A percentile compares a stretch with the other conserved stretches of the same genome.
Evolutionary conservation across 768 basidiomycete genomes (phyloP).

Genomic region (Lactarius hengduanensis): DNA sequence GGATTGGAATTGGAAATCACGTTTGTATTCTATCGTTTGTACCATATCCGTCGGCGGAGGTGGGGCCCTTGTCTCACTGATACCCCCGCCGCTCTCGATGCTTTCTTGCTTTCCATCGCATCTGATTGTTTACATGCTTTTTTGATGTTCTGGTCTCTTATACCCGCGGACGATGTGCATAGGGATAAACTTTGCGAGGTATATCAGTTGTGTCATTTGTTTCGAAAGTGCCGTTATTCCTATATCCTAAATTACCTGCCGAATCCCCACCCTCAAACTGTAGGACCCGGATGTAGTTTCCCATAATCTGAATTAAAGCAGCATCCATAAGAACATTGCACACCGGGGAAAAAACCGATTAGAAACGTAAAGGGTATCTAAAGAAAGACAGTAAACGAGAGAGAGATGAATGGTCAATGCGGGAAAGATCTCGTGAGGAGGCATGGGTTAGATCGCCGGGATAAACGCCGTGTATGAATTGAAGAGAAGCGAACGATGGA

Average conservation of each 20-base stretch:
- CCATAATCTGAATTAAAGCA: constrained; percentile 20
- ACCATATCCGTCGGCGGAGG: neutral
- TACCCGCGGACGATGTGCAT: too few species aligned
- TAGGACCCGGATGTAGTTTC: constrained; percentile 3
- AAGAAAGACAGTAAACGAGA: constrained; percentile 16
- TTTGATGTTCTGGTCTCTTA: too few species aligned
- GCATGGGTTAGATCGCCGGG: constrained; percentile 21
- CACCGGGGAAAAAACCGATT: constrained; percentile 22
- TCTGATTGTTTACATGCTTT: neutral
- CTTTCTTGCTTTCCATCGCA: neutral
- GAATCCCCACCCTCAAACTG: constrained; percentile 6
- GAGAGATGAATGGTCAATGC: constrained; percentile 4
- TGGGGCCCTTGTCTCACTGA: neutral
- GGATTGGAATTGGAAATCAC: neutral
- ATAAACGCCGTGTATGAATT: constrained; percentile 20
- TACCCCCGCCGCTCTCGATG: neutral
- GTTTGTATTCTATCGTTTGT: neutral
- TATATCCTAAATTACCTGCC: neutral
- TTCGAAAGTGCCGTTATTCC: neutral
- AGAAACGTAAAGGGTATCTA: constrained; percentile 24
- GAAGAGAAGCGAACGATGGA: neutral
- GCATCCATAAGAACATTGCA: constrained; percentile 20
- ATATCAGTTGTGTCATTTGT: constrained; percentile 1
- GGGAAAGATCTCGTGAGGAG: constrained; percentile 3
- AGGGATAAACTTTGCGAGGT: neutral